Conservation (phyloP, 768 basidiomycete species). For the Mycena latifolia region DNA sequence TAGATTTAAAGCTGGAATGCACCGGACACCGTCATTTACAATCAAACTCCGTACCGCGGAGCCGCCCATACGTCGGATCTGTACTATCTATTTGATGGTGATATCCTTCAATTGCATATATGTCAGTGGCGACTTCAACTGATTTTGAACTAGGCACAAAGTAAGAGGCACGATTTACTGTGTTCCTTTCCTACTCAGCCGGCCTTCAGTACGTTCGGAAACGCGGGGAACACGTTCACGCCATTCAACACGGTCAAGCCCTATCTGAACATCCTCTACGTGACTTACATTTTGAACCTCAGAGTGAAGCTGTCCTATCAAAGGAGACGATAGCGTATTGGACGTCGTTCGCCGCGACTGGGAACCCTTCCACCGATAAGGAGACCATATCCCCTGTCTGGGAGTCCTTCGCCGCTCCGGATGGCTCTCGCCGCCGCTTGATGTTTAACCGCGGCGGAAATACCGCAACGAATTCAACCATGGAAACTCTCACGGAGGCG, state of each 20-base stretch:
- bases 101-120: background rate
- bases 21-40: constrained; percentile 53
- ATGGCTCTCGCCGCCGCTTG: constrained; percentile 36
- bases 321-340: constrained; percentile 57
- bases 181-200: background rate
- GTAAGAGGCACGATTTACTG: constrained; percentile 30
- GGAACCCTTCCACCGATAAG: constrained; percentile 42
- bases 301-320: constrained; percentile 54
- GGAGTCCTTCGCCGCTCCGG: constrained; percentile 37
- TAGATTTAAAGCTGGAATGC: constrained; percentile 52
- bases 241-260: constrained; percentile 50
- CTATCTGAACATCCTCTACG: background rate
- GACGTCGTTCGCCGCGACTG: constrained; percentile 54
- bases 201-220: constrained; percentile 39
- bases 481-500: constrained; percentile 45
- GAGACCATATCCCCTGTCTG: constrained; percentile 42
- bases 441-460: constrained; percentile 44
- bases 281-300: no score
- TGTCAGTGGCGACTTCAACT: background rate
- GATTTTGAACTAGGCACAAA: constrained; percentile 42
- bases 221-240: constrained; percentile 51
- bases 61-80: constrained; percentile 59
- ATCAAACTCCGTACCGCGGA: constrained; percentile 50
- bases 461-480: constrained; percentile 40
- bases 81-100: constrained; percentile 57